Base-by-base conservation (phyloP, 768 basidiomycete genomes). In the Trametes coccinea region DNA sequence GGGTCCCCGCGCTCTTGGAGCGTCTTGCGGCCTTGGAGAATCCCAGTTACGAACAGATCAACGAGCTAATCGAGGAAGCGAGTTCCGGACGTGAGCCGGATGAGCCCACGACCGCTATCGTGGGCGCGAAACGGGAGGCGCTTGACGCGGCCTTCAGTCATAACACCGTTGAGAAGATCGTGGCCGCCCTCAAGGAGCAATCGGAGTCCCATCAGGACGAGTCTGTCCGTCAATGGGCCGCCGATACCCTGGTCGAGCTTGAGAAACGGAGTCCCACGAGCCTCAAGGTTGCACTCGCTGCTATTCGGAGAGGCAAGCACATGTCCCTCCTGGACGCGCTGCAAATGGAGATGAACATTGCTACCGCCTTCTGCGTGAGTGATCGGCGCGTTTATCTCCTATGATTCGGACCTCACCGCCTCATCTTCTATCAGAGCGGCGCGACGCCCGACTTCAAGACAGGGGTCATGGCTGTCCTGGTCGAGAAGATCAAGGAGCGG, bases 291-390 rank as follows among this genome's bases (percentile, higher is more conserved):
- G 84, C 95, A n/a, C 79, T 98, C 22, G 77, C 82, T 67, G 91
- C 92, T 1, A 83, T 95, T 56, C 85, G 89, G 49, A 77, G 77
- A 60, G 95, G 93, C n/a, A 84, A 79, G 67, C 74, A 75, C 1
- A 74, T 87, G 79, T 71, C 80, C 2, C 78, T 98, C 43, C 77
- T 80, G 5, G 80, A 90, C 59, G 85, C 84, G 1, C 77, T 98
- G 61, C 77, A 89, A 65, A 93, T 90, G 86, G 96, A 98, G 70
- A 78, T 95, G 65, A 84, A 84, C 66, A 89, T 98, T 69, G 95
- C 93, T 17, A 86, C 90, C 37, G 94, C 93, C 14, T 96, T 86
- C 73, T 92, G 91, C 67, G 95, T 95, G 31, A 22, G 7, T 43
- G 11, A 37, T 37, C 11, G 34, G 11, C 34, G 34, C 39, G 41